Evolutionary conservation across 441 rosid species (phyloP).

Genomic region (Sinapis alba): DNA sequence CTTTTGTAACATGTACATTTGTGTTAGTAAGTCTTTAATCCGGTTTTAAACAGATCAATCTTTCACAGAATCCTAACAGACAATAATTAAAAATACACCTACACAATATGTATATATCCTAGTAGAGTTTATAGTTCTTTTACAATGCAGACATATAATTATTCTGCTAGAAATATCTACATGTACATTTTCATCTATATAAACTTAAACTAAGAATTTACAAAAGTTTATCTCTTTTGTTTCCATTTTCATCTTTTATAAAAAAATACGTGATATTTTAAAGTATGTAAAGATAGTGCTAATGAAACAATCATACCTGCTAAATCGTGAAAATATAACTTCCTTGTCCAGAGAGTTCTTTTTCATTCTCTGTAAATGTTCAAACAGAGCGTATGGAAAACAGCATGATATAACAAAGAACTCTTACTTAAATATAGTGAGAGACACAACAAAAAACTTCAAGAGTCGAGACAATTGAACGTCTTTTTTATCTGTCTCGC

Average conservation of each 20-base stretch:
- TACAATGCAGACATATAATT: neutral
- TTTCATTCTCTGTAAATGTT: slow-evolving; percentile 15
- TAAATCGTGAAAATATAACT: slow-evolving; percentile 12
- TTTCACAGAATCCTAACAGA: neutral
- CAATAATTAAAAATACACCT: neutral
- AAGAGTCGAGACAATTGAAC: slow-evolving; percentile 14
- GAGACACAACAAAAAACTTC: neutral
- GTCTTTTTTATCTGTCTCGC: neutral
- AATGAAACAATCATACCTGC: slow-evolving; percentile 7
- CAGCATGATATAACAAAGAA: neutral
- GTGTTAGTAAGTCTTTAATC: neutral
- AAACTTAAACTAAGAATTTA: neutral
- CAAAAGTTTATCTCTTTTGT: neutral
- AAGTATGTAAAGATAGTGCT: neutral
- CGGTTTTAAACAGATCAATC: neutral
- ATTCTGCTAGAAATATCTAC: neutral
- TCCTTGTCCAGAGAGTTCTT: slow-evolving; percentile 3
- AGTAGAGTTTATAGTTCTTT: neutral
- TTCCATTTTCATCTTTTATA: neutral
- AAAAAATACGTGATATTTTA: too few species aligned
- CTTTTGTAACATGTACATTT: neutral
- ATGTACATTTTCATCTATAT: neutral
- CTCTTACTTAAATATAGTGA: neutral
- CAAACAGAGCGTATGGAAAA: neutral
- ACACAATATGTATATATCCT: neutral